Base-by-base conservation (phyloP, 2,329 filamentous ascomycete species). In the Penicillium nordicum region DNA sequence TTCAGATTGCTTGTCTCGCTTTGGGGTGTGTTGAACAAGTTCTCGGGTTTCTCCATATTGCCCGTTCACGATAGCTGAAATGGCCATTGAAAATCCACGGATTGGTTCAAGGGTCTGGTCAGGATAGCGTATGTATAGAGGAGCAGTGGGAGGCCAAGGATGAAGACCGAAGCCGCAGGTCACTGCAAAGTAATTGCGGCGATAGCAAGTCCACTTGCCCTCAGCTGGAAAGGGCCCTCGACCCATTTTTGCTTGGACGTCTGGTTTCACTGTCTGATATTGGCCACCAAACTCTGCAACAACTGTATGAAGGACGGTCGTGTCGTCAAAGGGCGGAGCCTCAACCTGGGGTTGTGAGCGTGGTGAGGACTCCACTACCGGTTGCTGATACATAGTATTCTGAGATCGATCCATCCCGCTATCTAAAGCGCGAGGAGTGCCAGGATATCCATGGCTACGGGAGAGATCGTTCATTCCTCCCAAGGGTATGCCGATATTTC, bases 141-240 rank as follows among this genome's bases (percentile, higher is more conserved):
- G 83, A 78, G 53, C 77, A 73, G 51, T 74, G 71, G 66, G 66
- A 71, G 69, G 79, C 79, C 76, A 87, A 75, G 88, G 89, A 40
- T 80, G 79, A 25, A 96, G 77, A 12, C 82, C 82, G 74, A 88
- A 96, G 3, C 88, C 90, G 72, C 90, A 93, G 50, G 87, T 84
- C 51, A 94, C 91, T 0, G 89, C 88, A 71, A 96, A 94, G 74
- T 96, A 96, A 72, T 96, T 96, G 42, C 92, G 83, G 34, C 92
- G 83, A 71, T 96, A 96, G 76, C 92, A 96, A 0, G 92, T 96
- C 91, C 91, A 96, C 65, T 92, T 90, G 18, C 84, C 81, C 53
- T 95, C 92, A 4, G 82, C 83, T 36, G 86, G 78, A 70, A 96
- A 96, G 75, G 96, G 95, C 0, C 92, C 92, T 67, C 96, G 95